Evolutionary conservation across 805 yeast species (phyloP).

Genomic region (Kodamaea kaohsiungensis): DNA sequence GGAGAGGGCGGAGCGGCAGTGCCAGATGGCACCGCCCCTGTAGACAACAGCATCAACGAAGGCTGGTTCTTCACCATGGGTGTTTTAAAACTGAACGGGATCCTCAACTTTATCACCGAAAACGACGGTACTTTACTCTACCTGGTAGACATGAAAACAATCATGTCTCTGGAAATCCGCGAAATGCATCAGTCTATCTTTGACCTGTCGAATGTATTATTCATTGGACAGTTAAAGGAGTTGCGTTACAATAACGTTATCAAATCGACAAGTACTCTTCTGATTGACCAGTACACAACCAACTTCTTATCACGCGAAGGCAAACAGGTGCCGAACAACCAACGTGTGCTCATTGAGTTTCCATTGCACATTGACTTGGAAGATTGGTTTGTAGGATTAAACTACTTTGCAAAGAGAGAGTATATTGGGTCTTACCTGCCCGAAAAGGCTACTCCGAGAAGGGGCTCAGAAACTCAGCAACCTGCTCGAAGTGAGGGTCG

Average conservation of each 20-base stretch:
- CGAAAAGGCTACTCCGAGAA: neutral
- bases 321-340: slow-evolving; percentile 31
- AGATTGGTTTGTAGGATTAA: slow-evolving; percentile 73
- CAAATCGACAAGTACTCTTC: slow-evolving; percentile 29
- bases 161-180: slow-evolving; percentile 62
- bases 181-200: slow-evolving; percentile 64
- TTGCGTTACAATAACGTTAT: slow-evolving; percentile 47
- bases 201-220: slow-evolving; percentile 58
- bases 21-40: slow-evolving; percentile 1
- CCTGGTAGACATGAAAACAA: slow-evolving; percentile 52
- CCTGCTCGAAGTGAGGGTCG: slow-evolving; percentile 9
- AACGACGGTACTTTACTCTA: slow-evolving; percentile 63
- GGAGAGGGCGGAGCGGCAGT: neutral
- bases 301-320: slow-evolving; percentile 37
- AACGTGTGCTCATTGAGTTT: slow-evolving; percentile 57
- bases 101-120: slow-evolving; percentile 58
- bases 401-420: slow-evolving; percentile 62
- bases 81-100: slow-evolving; percentile 63
- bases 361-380: slow-evolving; percentile 70
- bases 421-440: slow-evolving; percentile 35
- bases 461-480: neutral
- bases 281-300: slow-evolving; percentile 22
- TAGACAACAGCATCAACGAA: slow-evolving; percentile 32
- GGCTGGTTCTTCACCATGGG: slow-evolving; percentile 79
- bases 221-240: slow-evolving; percentile 56